These are phyloP conservation scores for Monosporascus sp. DNA, from an alignment of 2,329 filamentous ascomycete genomes.

Conservation along the genomic window DNA sequence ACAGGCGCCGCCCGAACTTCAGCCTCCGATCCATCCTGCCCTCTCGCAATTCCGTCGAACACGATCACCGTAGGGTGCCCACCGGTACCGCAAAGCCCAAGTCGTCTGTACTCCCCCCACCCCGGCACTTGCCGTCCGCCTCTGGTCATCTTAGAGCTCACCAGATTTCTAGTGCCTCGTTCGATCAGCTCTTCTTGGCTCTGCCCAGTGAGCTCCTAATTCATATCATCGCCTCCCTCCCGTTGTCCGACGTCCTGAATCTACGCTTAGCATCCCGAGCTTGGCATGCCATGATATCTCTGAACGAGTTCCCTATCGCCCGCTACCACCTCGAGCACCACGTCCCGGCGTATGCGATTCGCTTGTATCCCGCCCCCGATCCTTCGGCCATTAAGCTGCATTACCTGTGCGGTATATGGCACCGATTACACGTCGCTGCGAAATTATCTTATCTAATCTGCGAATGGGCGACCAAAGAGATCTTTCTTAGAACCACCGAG, in stretches of 20 bases:
- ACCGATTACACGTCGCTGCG: constrained; percentile 58
- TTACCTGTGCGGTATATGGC: constrained; percentile 61
- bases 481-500: constrained; percentile 56
- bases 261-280: constrained; percentile 54
- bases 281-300: constrained; percentile 54
- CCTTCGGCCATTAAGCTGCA: constrained; percentile 49
- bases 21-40: constrained; percentile 27
- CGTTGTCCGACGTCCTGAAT: constrained; percentile 56
- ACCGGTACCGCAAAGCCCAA: constrained; percentile 19
- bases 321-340: constrained; percentile 56
- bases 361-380: constrained; percentile 52
- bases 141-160: constrained; percentile 1
- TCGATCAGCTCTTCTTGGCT: constrained; percentile 53
- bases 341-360: constrained; percentile 55
- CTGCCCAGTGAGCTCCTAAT: constrained; percentile 60
- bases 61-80: constrained; percentile 22
- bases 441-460: constrained; percentile 60
- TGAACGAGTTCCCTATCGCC: constrained; percentile 58
- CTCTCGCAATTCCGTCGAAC: constrained; percentile 25
- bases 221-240: constrained; percentile 56
- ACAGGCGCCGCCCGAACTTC: constrained; percentile 26
- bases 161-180: constrained; percentile 32
- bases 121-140: neutral
- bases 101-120: constrained; percentile 14
- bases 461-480: constrained; percentile 61